Conservation (phyloP, 169 alveolate species). For the Ichthyophthirius multifiliis region DNA sequence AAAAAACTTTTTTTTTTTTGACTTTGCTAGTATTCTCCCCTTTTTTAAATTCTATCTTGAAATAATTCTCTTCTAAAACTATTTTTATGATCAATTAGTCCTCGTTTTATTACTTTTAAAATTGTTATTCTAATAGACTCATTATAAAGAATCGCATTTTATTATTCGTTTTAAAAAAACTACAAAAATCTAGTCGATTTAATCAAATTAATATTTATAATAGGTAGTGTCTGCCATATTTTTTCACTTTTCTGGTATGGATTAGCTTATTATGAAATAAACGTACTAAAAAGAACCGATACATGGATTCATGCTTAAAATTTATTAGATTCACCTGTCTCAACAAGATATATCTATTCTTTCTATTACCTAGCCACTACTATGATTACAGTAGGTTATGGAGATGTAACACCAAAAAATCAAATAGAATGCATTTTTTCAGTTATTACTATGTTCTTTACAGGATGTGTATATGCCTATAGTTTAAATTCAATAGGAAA, state of each 20-base stretch:
- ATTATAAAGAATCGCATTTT: neutral
- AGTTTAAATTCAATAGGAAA: constrained; percentile 25
- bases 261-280: neutral
- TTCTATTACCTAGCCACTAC: constrained; percentile 30
- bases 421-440: constrained; percentile 17
- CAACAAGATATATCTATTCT: neutral
- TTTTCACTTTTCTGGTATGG: neutral
- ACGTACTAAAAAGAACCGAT: neutral
- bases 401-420: constrained; percentile 36
- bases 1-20: neutral
- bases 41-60: neutral
- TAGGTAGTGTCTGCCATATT: neutral
- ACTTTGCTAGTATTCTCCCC: neutral
- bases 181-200: neutral
- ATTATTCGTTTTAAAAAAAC: neutral
- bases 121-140: neutral
- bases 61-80: neutral
- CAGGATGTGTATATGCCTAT: constrained; percentile 28
- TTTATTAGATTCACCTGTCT: neutral
- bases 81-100: neutral
- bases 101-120: neutral
- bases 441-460: constrained; percentile 28
- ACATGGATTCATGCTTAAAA: neutral
- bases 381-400: constrained; percentile 39
- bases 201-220: neutral